Evolutionary conservation across 257 asterid genomes (phyloP), one percentile per base, ranked within the genome.

Genomic region (Solanum pimpinellifolium): DNA sequence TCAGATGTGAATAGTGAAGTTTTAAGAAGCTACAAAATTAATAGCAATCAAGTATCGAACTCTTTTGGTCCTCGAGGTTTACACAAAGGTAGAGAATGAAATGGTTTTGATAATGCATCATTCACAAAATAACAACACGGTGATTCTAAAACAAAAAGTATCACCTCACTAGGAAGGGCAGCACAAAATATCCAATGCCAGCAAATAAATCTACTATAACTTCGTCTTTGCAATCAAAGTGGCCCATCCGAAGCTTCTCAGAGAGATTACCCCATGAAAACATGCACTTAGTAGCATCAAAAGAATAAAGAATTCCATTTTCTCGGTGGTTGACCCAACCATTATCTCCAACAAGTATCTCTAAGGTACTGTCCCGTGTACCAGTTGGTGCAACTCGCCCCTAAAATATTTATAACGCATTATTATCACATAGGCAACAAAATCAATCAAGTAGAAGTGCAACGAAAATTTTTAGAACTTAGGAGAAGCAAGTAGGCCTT

Each of bases 191-290:
- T 88, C 99, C 99, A 29, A 97, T 96, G 83, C 99, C 99, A 87
- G 99, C 95, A 90, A 95, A 96, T 87, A 97, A 90, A 92, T 97
- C 99, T 4, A 97, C 99, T 49, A 97, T 87, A 65, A 97, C 98
- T 94, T 95, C 95, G 88, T 94, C 92, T 89, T 84, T 92, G 88
- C 99, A 97, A 86, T 93, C 96, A 89, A 95, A 91, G 87, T 77
- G 87, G 81, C 92, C 97, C 94, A 96, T 91, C 16, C 99, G 93
- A 85, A 96, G 95, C 93, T 97, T 97, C 93, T 97, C 99, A 27
- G 98, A 97, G 52, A 96, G 98, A 93, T 97, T 97, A 23, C 98
- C 99, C 99, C 99, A 97, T 35, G 98, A 97, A 90, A 97, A 97
- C 99, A 97, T 96, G 92, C 99, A 97, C 91, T 95, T 96, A 37